These are phyloP conservation scores for Ammopiptanthus mongolicus DNA, from an alignment of 306 rosid species.

Conservation along the genomic window DNA sequence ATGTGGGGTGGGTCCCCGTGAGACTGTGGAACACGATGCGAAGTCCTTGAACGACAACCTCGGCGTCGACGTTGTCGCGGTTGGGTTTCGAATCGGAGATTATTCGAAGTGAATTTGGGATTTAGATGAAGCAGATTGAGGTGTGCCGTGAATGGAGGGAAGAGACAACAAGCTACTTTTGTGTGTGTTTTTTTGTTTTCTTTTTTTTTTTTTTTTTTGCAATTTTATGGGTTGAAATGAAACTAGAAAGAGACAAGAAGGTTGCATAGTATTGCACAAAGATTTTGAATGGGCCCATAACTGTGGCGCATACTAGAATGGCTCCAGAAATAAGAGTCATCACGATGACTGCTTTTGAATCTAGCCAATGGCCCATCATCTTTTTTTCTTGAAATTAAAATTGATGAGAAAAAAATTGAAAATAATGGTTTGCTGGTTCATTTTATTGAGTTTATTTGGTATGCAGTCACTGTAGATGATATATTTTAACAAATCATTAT, in stretches of 20 bases:
- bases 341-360: background rate
- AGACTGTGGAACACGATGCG: background rate
- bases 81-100: slow-evolving; percentile 27
- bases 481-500: no score
- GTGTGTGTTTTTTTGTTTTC: background rate
- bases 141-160: slow-evolving; percentile 43
- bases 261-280: background rate
- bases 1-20: background rate
- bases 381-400: background rate
- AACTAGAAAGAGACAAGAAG: background rate
- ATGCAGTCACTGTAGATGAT: no score
- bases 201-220: background rate
- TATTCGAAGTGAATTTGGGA: background rate
- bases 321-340: background rate
- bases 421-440: no score
- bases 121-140: slow-evolving; percentile 24
- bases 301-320: background rate
- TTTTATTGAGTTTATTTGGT: no score
- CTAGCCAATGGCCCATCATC: background rate
- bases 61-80: slow-evolving; percentile 6
- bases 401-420: no score
- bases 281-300: background rate
- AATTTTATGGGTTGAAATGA: background rate
- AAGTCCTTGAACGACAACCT: slow-evolving; percentile 3
- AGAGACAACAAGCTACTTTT: background rate